phyloP scores from a whole-genome alignment of 805 yeast genomes.

The Saccharomyces eubayanus region DNA sequence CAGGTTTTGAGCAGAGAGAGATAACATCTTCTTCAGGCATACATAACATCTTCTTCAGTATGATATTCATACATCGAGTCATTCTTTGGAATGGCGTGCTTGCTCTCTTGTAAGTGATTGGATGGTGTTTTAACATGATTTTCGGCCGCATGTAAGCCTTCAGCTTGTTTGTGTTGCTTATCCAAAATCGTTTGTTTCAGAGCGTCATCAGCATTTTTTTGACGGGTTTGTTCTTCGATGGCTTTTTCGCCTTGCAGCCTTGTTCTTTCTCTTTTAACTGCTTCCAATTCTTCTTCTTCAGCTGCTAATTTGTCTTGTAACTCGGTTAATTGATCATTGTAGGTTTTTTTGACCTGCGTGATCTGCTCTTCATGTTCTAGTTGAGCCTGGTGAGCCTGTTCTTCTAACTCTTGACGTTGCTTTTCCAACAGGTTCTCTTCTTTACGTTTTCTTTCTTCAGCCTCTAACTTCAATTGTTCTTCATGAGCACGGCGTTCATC shows the following conservation, averaged over 20 bases:
- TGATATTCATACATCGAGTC: conserved; percentile 19
- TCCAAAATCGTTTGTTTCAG: background rate
- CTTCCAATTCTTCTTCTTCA: conserved; percentile 11
- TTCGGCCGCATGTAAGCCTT: conserved; percentile 8
- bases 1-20: background rate
- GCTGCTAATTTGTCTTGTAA: conserved; percentile 4
- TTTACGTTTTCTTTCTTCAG: conserved; percentile 17
- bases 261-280: conserved; percentile 6
- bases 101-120: background rate
- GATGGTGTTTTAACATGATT: background rate
- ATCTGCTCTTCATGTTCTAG: conserved; percentile 20
- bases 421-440: conserved; percentile 19
- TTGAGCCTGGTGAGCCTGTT: conserved; percentile 11
- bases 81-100: conserved; percentile 2
- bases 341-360: conserved; percentile 12
- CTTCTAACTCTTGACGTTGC: conserved; percentile 21
- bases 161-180: conserved; percentile 8
- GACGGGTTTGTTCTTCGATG: conserved; percentile 8
- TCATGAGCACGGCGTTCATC: conserved; percentile 23
- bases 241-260: conserved; percentile 11
- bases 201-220: conserved; percentile 5
- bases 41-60: conserved; percentile 19
- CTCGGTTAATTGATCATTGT: conserved; percentile 11
- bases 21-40: background rate
- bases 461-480: conserved; percentile 16